A percentile compares a stretch with the other conserved stretches of the same genome.
Conservation (phyloP, 2,329 filamentous ascomycete species). For the Paecilomyces sp. region DNA sequence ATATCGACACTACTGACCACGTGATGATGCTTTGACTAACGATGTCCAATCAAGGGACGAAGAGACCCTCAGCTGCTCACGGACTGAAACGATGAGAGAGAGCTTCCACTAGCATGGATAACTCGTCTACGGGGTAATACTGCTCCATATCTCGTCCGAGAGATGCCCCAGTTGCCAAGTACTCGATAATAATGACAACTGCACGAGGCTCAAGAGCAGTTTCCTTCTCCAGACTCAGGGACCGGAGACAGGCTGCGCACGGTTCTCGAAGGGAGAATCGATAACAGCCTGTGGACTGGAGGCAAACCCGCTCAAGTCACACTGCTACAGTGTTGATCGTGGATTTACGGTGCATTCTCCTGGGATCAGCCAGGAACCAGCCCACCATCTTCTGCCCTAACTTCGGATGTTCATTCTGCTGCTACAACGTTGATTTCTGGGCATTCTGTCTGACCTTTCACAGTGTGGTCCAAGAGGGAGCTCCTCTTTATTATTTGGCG, state of each 20-base stretch:
- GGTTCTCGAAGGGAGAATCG: background rate
- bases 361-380: background rate
- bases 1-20: background rate
- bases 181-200: background rate
- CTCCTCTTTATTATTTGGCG: too few relatives aligned
- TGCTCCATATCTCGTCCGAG: background rate
- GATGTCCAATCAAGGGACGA: background rate
- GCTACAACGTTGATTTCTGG: background rate
- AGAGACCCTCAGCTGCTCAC: background rate
- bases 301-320: too few relatives aligned
- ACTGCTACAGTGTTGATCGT: background rate
- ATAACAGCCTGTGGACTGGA: too few relatives aligned
- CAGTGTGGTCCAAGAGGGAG: too few relatives aligned
- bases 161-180: background rate
- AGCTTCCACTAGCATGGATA: background rate
- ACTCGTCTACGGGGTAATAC: background rate
- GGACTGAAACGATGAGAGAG: background rate
- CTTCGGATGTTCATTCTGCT: background rate
- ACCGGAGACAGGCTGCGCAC: background rate
- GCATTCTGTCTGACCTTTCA: background rate
- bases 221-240: background rate
- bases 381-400: background rate
- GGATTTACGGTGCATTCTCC: background rate
- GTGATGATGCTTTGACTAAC: background rate
- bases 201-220: background rate